Evolutionary conservation across 768 basidiomycete genomes (phyloP), one percentile per base, ranked within the genome.

Genomic region (Aureoboletus auriporus): DNA sequence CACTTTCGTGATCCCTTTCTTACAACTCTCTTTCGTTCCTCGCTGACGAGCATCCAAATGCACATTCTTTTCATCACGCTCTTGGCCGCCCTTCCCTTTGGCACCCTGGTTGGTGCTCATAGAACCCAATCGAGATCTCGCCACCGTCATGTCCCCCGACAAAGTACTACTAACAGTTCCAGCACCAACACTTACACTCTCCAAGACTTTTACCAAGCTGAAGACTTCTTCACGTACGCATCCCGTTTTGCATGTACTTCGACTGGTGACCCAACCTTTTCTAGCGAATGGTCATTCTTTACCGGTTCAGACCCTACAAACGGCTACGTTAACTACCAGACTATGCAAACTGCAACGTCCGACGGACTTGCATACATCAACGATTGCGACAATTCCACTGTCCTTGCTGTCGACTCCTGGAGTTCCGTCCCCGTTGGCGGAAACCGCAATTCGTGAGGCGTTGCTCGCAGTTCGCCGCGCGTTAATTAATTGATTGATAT

Each of bases 221-320:
- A 80, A 8, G 74, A 71, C 43, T 86, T 89, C 67, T 69, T 87
- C 49, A 70, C 78, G 85, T 86, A 58, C 39, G 68, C 71, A 16
- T 29, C 43, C 20, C 20, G 12, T 36, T 11, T 9, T 16, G n/a
- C 31, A 23, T 26, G 8, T 39, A 26, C 12, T 37, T 33, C 26
- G 11, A 39, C 38, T n/a, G 28, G 35, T 14, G 7, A 34, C 26
- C 43, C 36, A 50, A 47, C 43, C 8, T 49, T 44, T 20, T 57
- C n/a, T 56, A 88, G 86, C 41, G 56, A 78, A 38, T 89, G 83
- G 82, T 68, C 82, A 29, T 90, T 86, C 69, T 88, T 79, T 68
- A 73, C 72, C 11, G 66, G 54, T 4, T 12, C 65, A 10, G 89
- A 91, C 65, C 89, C 89, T 4, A 90, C 89, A 0, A 66, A 79